Conservation (phyloP, 140 eudicot species). For the Stevia rebaudiana region DNA sequence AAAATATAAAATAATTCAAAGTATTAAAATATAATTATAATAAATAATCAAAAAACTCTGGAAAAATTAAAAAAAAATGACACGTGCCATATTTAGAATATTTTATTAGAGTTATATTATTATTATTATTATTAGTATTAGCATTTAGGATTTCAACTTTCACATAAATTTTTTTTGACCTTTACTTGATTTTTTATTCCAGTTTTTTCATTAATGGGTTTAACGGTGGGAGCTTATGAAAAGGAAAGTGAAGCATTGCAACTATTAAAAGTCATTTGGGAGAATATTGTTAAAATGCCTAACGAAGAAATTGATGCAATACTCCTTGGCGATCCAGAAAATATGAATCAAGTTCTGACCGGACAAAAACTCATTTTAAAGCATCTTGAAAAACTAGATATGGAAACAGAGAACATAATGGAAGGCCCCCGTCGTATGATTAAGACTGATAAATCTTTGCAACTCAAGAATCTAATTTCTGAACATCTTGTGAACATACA, state of each 20-base stretch:
- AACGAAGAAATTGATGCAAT: constrained; percentile 1
- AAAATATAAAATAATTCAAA: too few species aligned
- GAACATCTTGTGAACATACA: constrained; percentile 9
- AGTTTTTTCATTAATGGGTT: not conserved
- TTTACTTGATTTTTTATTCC: not conserved
- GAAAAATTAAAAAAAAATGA: too few species aligned
- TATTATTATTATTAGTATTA: too few species aligned
- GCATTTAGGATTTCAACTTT: too few species aligned
- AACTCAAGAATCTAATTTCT: constrained; percentile 9
- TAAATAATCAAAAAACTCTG: too few species aligned
- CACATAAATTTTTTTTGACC: too few species aligned
- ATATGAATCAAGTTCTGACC: not conserved
- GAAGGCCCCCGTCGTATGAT: not conserved
- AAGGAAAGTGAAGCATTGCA: constrained; percentile 10
- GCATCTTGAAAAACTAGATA: constrained; percentile 5
- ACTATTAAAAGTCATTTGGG: constrained; percentile 12
- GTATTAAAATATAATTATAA: too few species aligned
- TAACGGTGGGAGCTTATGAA: not conserved
- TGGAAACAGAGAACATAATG: not conserved
- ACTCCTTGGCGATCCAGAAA: constrained; percentile 4
- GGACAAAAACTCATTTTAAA: not conserved
- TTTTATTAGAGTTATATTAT: too few species aligned
- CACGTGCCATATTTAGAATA: too few species aligned
- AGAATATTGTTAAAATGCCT: not conserved
- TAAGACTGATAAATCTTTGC: not conserved